Evolutionary conservation across 1,284 basidiomycete species (phyloP), one percentile per base, ranked within the genome.

Genomic region (Vanrija pseudolonga): DNA sequence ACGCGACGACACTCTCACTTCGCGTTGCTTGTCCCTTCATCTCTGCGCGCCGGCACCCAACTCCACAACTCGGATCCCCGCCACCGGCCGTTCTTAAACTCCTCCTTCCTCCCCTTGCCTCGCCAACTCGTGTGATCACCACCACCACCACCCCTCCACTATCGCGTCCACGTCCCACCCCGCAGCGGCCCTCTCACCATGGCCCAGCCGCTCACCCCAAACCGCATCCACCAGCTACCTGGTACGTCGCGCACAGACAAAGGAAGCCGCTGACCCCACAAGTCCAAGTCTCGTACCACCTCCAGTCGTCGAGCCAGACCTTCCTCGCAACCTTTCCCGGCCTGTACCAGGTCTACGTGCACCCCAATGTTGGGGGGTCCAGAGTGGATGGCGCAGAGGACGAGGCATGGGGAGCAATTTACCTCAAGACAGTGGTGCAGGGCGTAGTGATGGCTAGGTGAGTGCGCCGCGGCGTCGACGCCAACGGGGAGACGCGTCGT

Each of bases 371-470:
- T 0, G 60, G n/a, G n/a, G n/a, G 62, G 12, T 59, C 51, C n/a
- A 50, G 38, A 43, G 40, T 57, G n/a, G 44, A 49, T 22, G 61
- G 57, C 48, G 59, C 55, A 2, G 59, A 63, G 14, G 64, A 69
- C 12, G 72, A 72, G 45, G 57, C 61, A 8, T 74, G 71, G 69
- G 73, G 73, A 7, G 69, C 68, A 8, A 74, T 73, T 48, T 69
- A 71, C 51, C 63, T 74, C 45, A 74, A 74, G 47, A 67, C 70
- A 17, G 69, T 73, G 1, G 63, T 72, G 3, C 64, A 67, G 55
- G 73, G 73, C n/a, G 64, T 74, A 15, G 41, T 72, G 26, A 63
- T 63, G 56, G 64, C 73, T 15, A 74, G 73, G 73, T 72, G 52
- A 56, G 65, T 54, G 14, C 19, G 19, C 24, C 18, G 26, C 26